phyloP scores from a whole-genome alignment of 129 eudicot species.

The Flaveria brownii region DNA sequence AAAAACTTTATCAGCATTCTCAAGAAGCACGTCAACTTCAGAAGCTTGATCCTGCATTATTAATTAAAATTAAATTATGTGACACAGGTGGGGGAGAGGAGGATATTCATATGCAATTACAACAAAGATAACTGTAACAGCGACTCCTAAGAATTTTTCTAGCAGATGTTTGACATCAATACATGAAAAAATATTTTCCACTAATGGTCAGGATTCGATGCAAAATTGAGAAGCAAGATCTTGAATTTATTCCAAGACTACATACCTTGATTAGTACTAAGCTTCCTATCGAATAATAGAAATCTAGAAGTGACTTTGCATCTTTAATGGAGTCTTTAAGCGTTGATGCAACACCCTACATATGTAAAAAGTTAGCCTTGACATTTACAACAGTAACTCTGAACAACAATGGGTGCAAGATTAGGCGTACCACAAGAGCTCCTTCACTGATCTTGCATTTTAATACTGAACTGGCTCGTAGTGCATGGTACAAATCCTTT shows the following conservation, averaged over 20 bases:
- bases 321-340: slow-evolving; percentile 52
- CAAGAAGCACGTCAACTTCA: slow-evolving; percentile 55
- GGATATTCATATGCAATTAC: background rate
- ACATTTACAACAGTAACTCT: background rate
- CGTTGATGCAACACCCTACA: slow-evolving; percentile 53
- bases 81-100: background rate
- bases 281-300: slow-evolving; percentile 56
- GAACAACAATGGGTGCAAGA: slow-evolving; percentile 17
- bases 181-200: background rate
- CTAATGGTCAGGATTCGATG: background rate
- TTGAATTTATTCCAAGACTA: slow-evolving; percentile 12
- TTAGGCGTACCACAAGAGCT: slow-evolving; percentile 48
- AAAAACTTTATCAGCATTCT: slow-evolving; percentile 55
- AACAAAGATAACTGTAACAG: background rate
- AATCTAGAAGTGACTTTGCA: slow-evolving; percentile 61
- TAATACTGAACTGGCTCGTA: slow-evolving; percentile 49
- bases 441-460: slow-evolving; percentile 53
- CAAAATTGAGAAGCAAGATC: background rate
- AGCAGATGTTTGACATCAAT: slow-evolving; percentile 10
- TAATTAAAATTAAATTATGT: slow-evolving; percentile 1
- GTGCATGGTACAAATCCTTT: slow-evolving; percentile 61
- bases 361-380: slow-evolving; percentile 8
- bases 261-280: slow-evolving; percentile 63
- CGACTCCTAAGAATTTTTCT: background rate
- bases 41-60: slow-evolving; percentile 51